A percentile compares a stretch with the other conserved stretches of the same genome.
phyloP scores from a whole-genome alignment of 2,329 filamentous ascomycete species.

The Chaetomium globosum region DNA sequence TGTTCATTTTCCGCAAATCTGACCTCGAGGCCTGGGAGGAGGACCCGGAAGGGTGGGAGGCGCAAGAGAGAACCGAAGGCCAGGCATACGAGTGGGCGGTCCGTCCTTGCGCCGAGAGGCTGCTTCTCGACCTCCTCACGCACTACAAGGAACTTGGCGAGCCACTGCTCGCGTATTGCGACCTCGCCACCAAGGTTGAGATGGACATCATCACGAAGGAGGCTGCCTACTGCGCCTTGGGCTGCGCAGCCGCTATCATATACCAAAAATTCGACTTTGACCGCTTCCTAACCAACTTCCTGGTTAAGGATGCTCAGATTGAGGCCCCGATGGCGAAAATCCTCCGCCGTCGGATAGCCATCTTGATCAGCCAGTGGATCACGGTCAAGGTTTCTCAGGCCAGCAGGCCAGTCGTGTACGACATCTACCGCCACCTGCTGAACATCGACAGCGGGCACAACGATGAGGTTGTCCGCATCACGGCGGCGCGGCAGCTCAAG shows the following conservation, averaged over 20 bases:
- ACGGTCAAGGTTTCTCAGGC: slow-evolving; percentile 71
- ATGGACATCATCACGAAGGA: slow-evolving; percentile 82
- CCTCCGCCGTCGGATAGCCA: slow-evolving; percentile 81
- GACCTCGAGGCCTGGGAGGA: slow-evolving; percentile 93
- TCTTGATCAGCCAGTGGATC: slow-evolving; percentile 88
- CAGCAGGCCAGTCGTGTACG: slow-evolving; percentile 75
- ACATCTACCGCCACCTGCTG: slow-evolving; percentile 85
- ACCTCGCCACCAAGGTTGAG: slow-evolving; percentile 68
- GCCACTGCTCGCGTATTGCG: slow-evolving; percentile 81
- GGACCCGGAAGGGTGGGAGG: slow-evolving; percentile 94
- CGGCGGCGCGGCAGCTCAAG: slow-evolving; percentile 82
- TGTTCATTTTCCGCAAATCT: slow-evolving; percentile 82
- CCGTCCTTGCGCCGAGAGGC: slow-evolving; percentile 86
- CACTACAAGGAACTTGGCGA: slow-evolving; percentile 83
- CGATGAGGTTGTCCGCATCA: slow-evolving; percentile 88
- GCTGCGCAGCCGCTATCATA: slow-evolving; percentile 77
- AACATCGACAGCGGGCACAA: slow-evolving; percentile 77
- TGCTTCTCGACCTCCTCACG: slow-evolving; percentile 88
- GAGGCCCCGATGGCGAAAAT: slow-evolving; percentile 69
- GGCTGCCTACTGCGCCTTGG: slow-evolving; percentile 91
- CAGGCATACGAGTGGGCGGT: slow-evolving; percentile 92
- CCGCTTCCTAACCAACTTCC: slow-evolving; percentile 70
- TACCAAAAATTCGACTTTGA: slow-evolving; percentile 81
- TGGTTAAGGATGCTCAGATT: slow-evolving; percentile 76
- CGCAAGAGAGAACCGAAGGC: slow-evolving; percentile 79